Base-by-base conservation (phyloP, 257 asterid genomes). In the Solanum neorickii region DNA sequence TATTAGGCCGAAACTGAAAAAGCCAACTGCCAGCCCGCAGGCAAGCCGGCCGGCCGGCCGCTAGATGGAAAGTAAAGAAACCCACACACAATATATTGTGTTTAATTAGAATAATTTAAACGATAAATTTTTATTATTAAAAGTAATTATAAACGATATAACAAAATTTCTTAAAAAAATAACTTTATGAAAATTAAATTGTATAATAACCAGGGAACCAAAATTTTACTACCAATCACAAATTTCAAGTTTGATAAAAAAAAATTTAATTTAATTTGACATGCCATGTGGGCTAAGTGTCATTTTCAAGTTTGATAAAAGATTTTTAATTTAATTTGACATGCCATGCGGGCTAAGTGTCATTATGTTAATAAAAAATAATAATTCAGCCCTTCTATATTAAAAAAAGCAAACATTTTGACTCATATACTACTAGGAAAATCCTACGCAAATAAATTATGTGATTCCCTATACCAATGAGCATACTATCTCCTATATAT, bases 241-340 rank as follows among this genome's bases (percentile, higher is more conserved):
- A 62, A 1, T 62, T 62, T n/a, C 8, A 62, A 2, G 0, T n/a
- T 62, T 25, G 4, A 62, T 3, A 11, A 62, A 62, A 10, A 10
- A 0, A 5, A 2, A 0, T n/a, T n/a, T 65, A 0, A 11, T 65
- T 65, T 65, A n/a, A 62, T 65, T 65, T n/a, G 16, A n/a, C 70
- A 11, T n/a, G 5, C 0, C 31, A 65, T 12, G 9, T 1, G 0
- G 16, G 16, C 29, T 25, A 2, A 1, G 9, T 62, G 7, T 62
- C 70, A 62, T 5, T 62, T 62, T n/a, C 8, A 62, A 2, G 0
- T n/a, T 62, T 25, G 4, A 62, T 3, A 11, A 62, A 62, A 10
- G 0, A 5, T 4, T 2, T n/a, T n/a, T n/a, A 0, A 11, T 62
- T 62, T 62, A n/a, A 62, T 62, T 62, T n/a, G 16, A n/a, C 70